Conservation (phyloP, 2,329 filamentous ascomycete species). For the Scedosporium boydii region DNA sequence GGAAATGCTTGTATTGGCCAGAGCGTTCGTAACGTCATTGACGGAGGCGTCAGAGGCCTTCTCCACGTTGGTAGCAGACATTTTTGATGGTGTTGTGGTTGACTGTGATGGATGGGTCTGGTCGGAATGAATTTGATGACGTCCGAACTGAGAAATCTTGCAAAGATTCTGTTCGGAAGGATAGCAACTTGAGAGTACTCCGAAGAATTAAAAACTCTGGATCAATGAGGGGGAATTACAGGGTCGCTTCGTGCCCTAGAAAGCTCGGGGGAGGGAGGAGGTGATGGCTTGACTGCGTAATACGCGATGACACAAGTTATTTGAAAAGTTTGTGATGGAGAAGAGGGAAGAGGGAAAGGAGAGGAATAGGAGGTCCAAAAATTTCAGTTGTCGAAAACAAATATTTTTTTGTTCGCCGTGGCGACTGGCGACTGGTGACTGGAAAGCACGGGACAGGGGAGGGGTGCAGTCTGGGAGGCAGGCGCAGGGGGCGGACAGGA, state of each 20-base stretch:
- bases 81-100: slow-evolving; percentile 47
- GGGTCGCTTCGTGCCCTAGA: slow-evolving; percentile 92
- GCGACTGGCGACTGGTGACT: slow-evolving; percentile 5
- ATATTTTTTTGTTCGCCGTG: slow-evolving; percentile 7
- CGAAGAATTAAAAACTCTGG: slow-evolving; percentile 41
- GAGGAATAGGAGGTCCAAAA: slow-evolving; percentile 5
- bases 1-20: slow-evolving; percentile 62
- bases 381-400: slow-evolving; percentile 2
- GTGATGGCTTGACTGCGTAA: slow-evolving; percentile 27
- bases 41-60: slow-evolving; percentile 57
- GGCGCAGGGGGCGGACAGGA: slow-evolving; percentile 1
- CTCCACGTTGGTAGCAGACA: slow-evolving; percentile 67
- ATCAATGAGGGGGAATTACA: slow-evolving; percentile 43
- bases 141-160: slow-evolving; percentile 23
- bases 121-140: slow-evolving; percentile 29
- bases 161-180: slow-evolving; percentile 17
- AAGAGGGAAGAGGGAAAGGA: neutral
- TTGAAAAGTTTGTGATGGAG: slow-evolving; percentile 7
- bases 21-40: slow-evolving; percentile 67
- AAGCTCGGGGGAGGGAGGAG: slow-evolving; percentile 27
- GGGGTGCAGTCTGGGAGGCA: neutral
- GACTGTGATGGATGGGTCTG: slow-evolving; percentile 16
- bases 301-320: slow-evolving; percentile 13
- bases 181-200: slow-evolving; percentile 23
- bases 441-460: slow-evolving; percentile 4